Evolutionary conservation across 345 rosid species (phyloP).

Genomic region (Geranium rotundifolium): DNA sequence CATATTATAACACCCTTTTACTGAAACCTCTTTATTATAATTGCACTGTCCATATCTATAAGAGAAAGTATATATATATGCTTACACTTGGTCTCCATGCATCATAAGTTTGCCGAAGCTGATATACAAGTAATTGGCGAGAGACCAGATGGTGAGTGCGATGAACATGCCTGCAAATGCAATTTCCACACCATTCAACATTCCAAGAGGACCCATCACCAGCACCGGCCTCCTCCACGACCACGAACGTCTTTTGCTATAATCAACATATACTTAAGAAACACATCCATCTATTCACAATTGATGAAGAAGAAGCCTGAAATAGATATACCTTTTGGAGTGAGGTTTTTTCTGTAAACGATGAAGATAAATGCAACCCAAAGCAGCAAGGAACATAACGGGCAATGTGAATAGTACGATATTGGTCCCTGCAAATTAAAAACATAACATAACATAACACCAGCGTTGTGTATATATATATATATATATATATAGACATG

Average conservation of each 20-base stretch:
- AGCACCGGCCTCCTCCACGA: constrained; percentile 24
- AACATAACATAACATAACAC: no score
- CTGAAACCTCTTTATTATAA: no score
- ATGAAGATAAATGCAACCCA: neutral
- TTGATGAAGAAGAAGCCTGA: no score
- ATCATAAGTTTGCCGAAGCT: constrained; percentile 41
- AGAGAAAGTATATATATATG: neutral
- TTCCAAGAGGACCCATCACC: constrained; percentile 56
- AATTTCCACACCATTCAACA: constrained; percentile 38
- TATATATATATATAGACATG: no score
- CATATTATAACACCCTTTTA: no score
- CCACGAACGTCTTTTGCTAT: constrained; percentile 1
- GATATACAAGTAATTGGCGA: constrained; percentile 32
- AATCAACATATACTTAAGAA: neutral
- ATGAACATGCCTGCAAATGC: constrained; percentile 40
- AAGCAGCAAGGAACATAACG: neutral
- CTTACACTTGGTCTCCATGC: constrained; percentile 35
- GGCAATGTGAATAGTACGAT: neutral
- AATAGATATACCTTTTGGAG: neutral
- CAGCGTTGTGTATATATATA: neutral
- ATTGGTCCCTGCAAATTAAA: neutral
- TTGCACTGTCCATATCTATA: no score
- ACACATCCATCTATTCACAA: no score
- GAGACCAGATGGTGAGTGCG: constrained; percentile 43
- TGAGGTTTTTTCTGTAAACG: neutral